Percentiles rank a stretch among this genome's conserved stretches.
phyloP scores from a whole-genome alignment of 139 green algal genomes.

The Chlorella sp. region DNA sequence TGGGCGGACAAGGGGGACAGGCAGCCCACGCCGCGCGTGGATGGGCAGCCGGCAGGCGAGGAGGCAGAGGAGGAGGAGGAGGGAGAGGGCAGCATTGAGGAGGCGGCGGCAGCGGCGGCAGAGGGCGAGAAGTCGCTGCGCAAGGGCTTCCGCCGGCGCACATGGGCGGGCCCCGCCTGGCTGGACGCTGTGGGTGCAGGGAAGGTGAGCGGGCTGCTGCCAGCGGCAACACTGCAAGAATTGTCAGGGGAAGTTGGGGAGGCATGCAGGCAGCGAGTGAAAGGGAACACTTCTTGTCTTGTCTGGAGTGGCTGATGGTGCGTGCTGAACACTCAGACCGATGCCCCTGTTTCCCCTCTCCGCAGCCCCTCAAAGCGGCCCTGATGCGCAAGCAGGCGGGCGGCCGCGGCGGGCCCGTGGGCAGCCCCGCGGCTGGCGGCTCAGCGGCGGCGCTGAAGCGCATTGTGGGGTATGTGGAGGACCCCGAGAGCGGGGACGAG shows the following conservation, averaged over 20 bases:
- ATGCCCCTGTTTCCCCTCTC: neutral
- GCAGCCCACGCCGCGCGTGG: neutral
- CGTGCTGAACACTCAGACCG: too few species aligned
- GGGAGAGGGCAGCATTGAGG: conserved; percentile 11
- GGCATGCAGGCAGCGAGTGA: too few species aligned
- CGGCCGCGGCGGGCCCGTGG: neutral
- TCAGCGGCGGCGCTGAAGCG: neutral
- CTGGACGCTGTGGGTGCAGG: conserved; percentile 55
- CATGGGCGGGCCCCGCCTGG: conserved; percentile 72
- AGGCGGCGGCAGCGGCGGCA: conserved; percentile 10
- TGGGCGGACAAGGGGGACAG: conserved; percentile 10
- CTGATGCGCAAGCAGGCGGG: neutral
- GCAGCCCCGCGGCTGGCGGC: neutral
- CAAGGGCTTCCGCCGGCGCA: conserved; percentile 68
- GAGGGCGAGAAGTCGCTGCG: conserved; percentile 65
- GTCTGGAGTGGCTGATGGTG: neutral
- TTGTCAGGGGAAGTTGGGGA: too few species aligned
- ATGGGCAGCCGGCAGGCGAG: neutral
- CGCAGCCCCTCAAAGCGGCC: neutral
- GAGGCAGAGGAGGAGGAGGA: neutral
- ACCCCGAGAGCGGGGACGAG: conserved; percentile 10
- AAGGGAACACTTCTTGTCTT: neutral
- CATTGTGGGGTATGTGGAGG: conserved; percentile 26
- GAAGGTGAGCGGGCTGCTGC: conserved; percentile 26
- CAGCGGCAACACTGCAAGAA: too few species aligned